Evolutionary conservation across 1,284 basidiomycete species (phyloP).

Genomic region (Trametes hirsuta): DNA sequence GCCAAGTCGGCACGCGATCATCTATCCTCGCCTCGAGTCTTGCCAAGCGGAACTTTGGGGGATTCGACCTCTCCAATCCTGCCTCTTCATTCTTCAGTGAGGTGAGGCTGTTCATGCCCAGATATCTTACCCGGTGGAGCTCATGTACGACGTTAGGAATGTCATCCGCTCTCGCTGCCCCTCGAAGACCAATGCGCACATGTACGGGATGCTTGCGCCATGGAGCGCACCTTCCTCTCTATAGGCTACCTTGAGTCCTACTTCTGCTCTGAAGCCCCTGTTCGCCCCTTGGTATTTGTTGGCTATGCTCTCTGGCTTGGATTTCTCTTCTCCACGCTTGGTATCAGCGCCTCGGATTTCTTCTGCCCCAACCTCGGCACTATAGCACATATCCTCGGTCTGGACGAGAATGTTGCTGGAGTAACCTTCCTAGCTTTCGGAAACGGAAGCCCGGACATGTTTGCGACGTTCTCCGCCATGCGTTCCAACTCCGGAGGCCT

Average conservation of each 20-base stretch:
- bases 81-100: conserved; percentile 9
- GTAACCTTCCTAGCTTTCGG: conserved; percentile 95
- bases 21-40: conserved; percentile 14
- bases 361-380: conserved; percentile 94
- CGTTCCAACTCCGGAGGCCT: conserved; percentile 83
- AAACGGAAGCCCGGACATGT: conserved; percentile 91
- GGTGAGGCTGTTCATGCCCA: background rate
- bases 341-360: conserved; percentile 93
- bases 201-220: conserved; percentile 56
- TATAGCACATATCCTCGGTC: conserved; percentile 77
- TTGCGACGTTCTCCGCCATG: conserved; percentile 95
- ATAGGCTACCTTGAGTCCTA: conserved; percentile 71
- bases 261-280: conserved; percentile 61
- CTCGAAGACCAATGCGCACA: conserved; percentile 64
- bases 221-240: conserved; percentile 64
- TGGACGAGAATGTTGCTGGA: conserved; percentile 90
- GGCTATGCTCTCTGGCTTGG: conserved; percentile 75
- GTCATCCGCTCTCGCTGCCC: conserved; percentile 54
- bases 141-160: conserved; percentile 15
- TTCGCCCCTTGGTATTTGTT: conserved; percentile 62
- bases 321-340: conserved; percentile 88
- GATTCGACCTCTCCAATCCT: background rate
- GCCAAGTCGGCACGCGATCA: conserved; percentile 36
- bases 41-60: conserved; percentile 27
- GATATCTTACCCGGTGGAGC: background rate